Base-by-base conservation (phyloP, 352 stramenopile species). In the Pythium folliculosum region DNA sequence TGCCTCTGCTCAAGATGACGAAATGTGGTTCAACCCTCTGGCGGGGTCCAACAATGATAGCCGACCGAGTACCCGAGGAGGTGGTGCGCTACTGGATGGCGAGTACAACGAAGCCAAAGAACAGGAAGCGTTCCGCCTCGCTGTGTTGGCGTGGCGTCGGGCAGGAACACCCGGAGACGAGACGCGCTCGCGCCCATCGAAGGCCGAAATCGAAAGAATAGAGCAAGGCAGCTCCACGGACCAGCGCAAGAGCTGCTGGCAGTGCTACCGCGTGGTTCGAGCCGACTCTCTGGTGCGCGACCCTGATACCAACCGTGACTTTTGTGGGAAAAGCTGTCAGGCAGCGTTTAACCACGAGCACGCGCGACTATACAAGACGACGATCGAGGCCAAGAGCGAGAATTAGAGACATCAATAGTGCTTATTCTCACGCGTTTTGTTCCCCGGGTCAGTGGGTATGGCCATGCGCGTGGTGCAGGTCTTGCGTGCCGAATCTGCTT, bases 181-280 rank as follows among this genome's bases (percentile, higher is more conserved):
- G n/a, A 66, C 45, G 0, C 35, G 50, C n/a, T 66, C 63, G 37
- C 61, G 59, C 0, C 71, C 61, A 4, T 63, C 52, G 0, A 59
- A 58, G 0, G 55, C 47, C 10, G 57, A 43, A 21, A 59, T 63
- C n/a, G 70, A 90, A 30, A 73, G 80, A 35, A 77, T 67, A 23
- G 86, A 95, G 53, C 84, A 77, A 49, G 70, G 76, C 3, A 81
- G 76, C 17, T 57, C 64, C 0, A 75, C 81, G 13, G 73, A 62
- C 8, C 69, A 80, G 37, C 77, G 78, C 23, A 86, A 84, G 64
- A 88, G 84, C 63, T 95, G 85, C 54, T 95, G 87, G 87, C 85
- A 95, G 38, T 95, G 87, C 58, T 95, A 95, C 67, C 73, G 71
- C 5, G 61, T 95, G 19, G 63, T 77, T 35, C 70, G 67, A 44